Evolutionary conservation across 345 rosid species (phyloP).

Genomic region (Arabidopsis thaliana): TAIR10.1 NC_003070.9:29678501-29679000

Average conservation of each 20-base stretch:
- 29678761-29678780: conserved; percentile 67
- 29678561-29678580: conserved; percentile 73
- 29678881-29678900: conserved; percentile 66
- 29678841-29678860: conserved; percentile 83
- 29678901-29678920: conserved; percentile 63
- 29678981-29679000: background rate
- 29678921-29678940: conserved; percentile 55
- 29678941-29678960: background rate
- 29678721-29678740: conserved; percentile 62
- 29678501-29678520: conserved; percentile 80
- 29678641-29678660: background rate
- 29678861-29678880: conserved; percentile 68
- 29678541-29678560: conserved; percentile 87
- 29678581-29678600: conserved; percentile 67
- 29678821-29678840: conserved; percentile 65
- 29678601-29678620: conserved; percentile 75
- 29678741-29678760: conserved; percentile 87
- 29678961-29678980: background rate
- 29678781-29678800: conserved; percentile 59
- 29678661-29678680: conserved; percentile 17
- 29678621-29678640: conserved; percentile 26
- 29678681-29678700: background rate
- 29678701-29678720: conserved; percentile 79
- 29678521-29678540: conserved; percentile 73
- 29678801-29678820: conserved; percentile 70